These are phyloP conservation scores for Torulaspora gathmanii DNA, from an alignment of 805 yeast species.

Conservation along the genomic window DNA sequence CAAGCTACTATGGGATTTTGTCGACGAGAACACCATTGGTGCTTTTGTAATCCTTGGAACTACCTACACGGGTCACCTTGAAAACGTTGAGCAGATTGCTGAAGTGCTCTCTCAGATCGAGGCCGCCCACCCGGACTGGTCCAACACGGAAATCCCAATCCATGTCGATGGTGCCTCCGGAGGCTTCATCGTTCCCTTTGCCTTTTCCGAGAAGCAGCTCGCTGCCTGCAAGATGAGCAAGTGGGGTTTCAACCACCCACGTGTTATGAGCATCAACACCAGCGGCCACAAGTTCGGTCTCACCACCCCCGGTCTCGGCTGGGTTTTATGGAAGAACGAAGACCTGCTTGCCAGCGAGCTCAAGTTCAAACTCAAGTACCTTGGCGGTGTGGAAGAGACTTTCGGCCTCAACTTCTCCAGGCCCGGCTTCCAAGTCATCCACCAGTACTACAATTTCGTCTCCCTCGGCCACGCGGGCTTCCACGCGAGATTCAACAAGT, in stretches of 20 bases:
- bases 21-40: slow-evolving; percentile 93
- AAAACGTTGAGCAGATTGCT: slow-evolving; percentile 59
- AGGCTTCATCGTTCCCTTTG: slow-evolving; percentile 81
- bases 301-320: slow-evolving; percentile 86
- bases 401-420: slow-evolving; percentile 85
- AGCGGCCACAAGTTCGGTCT: slow-evolving; percentile 93
- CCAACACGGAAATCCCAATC: slow-evolving; percentile 59
- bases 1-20: slow-evolving; percentile 51
- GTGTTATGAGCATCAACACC: slow-evolving; percentile 81
- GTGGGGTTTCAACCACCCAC: slow-evolving; percentile 77
- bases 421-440: slow-evolving; percentile 87
- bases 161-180: slow-evolving; percentile 96
- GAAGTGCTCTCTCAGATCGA: slow-evolving; percentile 67
- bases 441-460: slow-evolving; percentile 79
- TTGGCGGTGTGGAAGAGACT: slow-evolving; percentile 86
- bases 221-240: slow-evolving; percentile 14
- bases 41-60: slow-evolving; percentile 84
- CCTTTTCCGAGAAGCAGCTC: slow-evolving; percentile 58
- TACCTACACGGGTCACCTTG: slow-evolving; percentile 91
- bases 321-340: slow-evolving; percentile 79
- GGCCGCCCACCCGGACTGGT: slow-evolving; percentile 28
- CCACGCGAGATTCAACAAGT: slow-evolving; percentile 52
- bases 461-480: slow-evolving; percentile 71
- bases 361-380: slow-evolving; percentile 71
- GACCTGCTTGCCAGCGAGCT: slow-evolving; percentile 62